Percentiles rank a stretch among this genome's conserved stretches.
phyloP scores from a whole-genome alignment of 345 rosid species.

The Brassica carinata region DNA sequence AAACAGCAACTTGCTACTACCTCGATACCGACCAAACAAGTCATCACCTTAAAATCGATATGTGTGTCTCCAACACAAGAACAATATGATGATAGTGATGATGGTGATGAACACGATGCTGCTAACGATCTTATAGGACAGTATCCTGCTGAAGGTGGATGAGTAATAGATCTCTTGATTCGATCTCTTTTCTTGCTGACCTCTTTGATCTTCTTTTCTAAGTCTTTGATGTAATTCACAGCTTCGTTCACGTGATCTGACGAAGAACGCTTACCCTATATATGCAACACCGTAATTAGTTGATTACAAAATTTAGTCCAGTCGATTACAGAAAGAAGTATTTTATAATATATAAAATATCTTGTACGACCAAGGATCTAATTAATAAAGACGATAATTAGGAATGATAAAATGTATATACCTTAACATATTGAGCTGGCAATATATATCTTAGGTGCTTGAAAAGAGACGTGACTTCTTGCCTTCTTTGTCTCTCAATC shows the following conservation, averaged over 20 bases:
- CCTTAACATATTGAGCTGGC: slow-evolving; percentile 31
- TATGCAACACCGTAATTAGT: not conserved
- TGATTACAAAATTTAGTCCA: not conserved
- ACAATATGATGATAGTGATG: slow-evolving; percentile 18
- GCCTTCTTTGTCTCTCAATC: slow-evolving; percentile 34
- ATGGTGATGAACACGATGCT: not conserved
- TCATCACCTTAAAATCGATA: slow-evolving; percentile 20
- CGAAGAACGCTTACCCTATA: slow-evolving; percentile 35
- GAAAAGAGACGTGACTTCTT: slow-evolving; percentile 28
- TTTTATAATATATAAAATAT: not conserved
- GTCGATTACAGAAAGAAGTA: not conserved
- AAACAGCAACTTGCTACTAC: slow-evolving; percentile 32
- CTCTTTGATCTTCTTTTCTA: slow-evolving; percentile 33
- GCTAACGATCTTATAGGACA: slow-evolving; percentile 2
- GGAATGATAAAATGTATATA: not conserved
- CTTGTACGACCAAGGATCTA: not conserved
- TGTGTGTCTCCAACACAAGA: slow-evolving; percentile 30
- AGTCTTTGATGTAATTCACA: slow-evolving; percentile 34
- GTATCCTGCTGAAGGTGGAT: not conserved
- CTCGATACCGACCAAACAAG: slow-evolving; percentile 33
- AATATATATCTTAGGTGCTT: slow-evolving; percentile 20
- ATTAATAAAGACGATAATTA: not conserved
- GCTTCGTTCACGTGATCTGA: slow-evolving; percentile 32
- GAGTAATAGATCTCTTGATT: slow-evolving; percentile 23
- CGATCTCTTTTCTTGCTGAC: slow-evolving; percentile 13